Evolutionary conservation across 495 filamentous ascomycete genomes (phyloP), one percentile per base, ranked within the genome.

Genomic region (Penicillium soppii): DNA sequence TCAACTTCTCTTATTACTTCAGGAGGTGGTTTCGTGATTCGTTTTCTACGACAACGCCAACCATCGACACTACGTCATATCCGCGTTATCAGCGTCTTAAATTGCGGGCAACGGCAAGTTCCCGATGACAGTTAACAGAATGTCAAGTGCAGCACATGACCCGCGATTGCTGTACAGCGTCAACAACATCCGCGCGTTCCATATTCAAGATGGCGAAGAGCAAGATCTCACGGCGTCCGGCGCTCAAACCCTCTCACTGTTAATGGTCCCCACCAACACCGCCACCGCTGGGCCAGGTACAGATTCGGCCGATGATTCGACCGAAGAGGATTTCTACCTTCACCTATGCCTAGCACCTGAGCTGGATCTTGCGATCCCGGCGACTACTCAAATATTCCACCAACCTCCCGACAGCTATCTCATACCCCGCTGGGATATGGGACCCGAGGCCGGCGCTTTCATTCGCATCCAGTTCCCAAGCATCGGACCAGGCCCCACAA

Each of bases 371-470:
- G 87, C 91, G 1, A 73, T 97, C 13, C 91, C 91, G 12, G 91
- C 91, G 17, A 95, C 90, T 1, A 96, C 91, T 5, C 91, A 97
- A 65, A 92, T 97, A 61, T 97, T 91, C 69, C 90, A 95, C 62
- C 89, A 96, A 70, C 89, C 89, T 7, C 91, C 91, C 3, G 80
- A 77, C 41, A 90, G 86, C 73, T 97, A 97, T 66, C 75, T 97
- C 29, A 95, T 97, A 50, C 91, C 91, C 7, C 84, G 91, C 52
- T 95, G 91, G 91, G 91, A 96, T 58, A 71, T 95, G 17, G 90
- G 90, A 13, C 88, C 86, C 3, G 89, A 92, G 20, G 85, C 82
- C 53, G 90, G 90, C 50, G 90, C 90, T 7, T 97, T 97, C 61
- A 95, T 91, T 23, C 79, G 89, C 25, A 90, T 97, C 56, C 87